phyloP scores from a whole-genome alignment of 148 eudicot genomes.

The Camellia granthamiana region DNA sequence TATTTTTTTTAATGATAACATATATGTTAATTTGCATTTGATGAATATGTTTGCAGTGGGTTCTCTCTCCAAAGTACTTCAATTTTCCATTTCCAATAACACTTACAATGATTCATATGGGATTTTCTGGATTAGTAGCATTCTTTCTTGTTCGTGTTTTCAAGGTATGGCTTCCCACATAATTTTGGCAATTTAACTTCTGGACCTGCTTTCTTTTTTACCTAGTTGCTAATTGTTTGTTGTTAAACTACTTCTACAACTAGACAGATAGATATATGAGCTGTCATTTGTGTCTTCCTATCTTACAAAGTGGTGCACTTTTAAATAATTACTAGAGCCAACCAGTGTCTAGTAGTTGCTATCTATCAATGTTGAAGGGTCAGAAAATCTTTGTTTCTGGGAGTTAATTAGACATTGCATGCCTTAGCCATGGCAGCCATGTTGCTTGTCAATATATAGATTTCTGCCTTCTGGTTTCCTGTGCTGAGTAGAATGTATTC shows the following conservation, averaged over 20 bases:
- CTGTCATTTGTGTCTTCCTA: neutral
- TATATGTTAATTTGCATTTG: conserved; percentile 5
- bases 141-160: conserved; percentile 90
- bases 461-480: neutral
- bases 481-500: neutral
- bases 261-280: neutral
- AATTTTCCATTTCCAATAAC: conserved; percentile 95
- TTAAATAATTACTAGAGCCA: neutral
- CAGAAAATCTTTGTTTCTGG: neutral
- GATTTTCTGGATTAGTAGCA: conserved; percentile 88
- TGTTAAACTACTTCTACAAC: neutral
- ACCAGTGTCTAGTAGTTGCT: neutral
- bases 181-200: neutral
- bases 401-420: neutral
- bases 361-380: neutral
- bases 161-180: conserved; percentile 52
- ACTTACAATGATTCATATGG: conserved; percentile 99
- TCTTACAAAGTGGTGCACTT: neutral
- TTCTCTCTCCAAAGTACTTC: conserved; percentile 98
- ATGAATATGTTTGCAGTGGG: conserved; percentile 71
- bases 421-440: conserved; percentile 2
- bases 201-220: neutral
- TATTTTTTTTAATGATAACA: neutral
- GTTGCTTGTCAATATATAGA: neutral
- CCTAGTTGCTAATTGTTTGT: neutral